Evolutionary conservation across 305 asterid species (phyloP).

Genomic region (Fraxinus xanthoxyloides): DNA sequence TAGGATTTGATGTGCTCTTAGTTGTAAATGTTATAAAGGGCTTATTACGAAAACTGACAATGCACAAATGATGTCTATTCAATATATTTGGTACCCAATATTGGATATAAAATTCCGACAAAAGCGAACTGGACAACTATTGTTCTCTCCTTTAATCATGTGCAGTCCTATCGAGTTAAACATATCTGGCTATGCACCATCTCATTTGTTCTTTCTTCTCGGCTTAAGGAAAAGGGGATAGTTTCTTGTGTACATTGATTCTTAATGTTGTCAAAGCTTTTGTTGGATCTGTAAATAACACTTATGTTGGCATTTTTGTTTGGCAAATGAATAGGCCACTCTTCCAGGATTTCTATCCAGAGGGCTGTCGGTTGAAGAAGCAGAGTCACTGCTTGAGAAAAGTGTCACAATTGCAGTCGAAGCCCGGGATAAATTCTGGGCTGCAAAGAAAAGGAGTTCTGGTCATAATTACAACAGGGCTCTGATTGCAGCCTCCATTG

Average conservation of each 20-base stretch:
- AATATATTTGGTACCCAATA: no score
- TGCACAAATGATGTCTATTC: neutral
- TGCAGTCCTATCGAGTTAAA: neutral
- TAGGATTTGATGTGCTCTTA: neutral
- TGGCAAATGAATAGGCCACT: slow-evolving; percentile 49
- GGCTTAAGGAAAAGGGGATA: no score
- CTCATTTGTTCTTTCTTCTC: neutral
- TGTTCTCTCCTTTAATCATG: neutral
- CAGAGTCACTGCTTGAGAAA: slow-evolving; percentile 47
- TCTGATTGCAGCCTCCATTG: slow-evolving; percentile 79
- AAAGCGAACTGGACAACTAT: neutral
- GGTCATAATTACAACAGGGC: slow-evolving; percentile 49
- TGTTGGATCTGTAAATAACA: neutral
- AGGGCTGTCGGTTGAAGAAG: slow-evolving; percentile 67
- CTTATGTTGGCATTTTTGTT: neutral
- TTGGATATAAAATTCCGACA: neutral
- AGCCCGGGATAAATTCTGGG: slow-evolving; percentile 71
- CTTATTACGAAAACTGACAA: neutral
- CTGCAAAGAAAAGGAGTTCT: slow-evolving; percentile 27
- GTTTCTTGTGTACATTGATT: neutral
- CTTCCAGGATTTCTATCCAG: slow-evolving; percentile 65
- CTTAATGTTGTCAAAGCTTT: neutral
- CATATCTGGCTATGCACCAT: neutral
- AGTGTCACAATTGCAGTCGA: slow-evolving; percentile 65
- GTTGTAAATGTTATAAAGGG: neutral